A percentile compares a stretch with the other conserved stretches of the same genome.
phyloP scores from a whole-genome alignment of 495 filamentous ascomycete genomes.

The Annulohypoxylon stygium region DNA sequence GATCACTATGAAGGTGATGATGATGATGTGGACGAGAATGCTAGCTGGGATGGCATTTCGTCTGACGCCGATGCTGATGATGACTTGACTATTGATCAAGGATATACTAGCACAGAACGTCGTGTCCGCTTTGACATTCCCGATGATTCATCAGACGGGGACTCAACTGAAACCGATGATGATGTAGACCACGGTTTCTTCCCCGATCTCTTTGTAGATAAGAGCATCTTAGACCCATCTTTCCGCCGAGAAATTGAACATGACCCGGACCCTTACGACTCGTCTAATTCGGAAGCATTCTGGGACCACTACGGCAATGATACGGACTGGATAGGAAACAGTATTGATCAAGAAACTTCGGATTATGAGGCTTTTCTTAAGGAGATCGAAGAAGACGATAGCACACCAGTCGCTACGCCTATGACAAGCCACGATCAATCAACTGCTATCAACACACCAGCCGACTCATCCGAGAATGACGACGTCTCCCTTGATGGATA shows the following conservation, averaged over 20 bases:
- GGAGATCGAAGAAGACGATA: constrained; percentile 47
- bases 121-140: constrained; percentile 67
- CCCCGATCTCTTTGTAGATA: constrained; percentile 78
- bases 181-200: constrained; percentile 67
- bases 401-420: constrained; percentile 55
- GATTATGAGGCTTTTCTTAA: constrained; percentile 53
- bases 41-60: constrained; percentile 70
- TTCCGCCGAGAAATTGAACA: constrained; percentile 78
- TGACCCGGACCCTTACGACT: constrained; percentile 66
- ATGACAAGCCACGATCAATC: constrained; percentile 67
- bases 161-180: constrained; percentile 60
- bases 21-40: constrained; percentile 59
- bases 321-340: constrained; percentile 31
- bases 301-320: constrained; percentile 58
- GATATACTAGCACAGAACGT: constrained; percentile 60
- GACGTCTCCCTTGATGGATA: constrained; percentile 76
- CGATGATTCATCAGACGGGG: constrained; percentile 61
- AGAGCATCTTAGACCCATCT: constrained; percentile 75
- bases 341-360: constrained; percentile 38
- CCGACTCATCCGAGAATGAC: constrained; percentile 64
- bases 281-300: constrained; percentile 59
- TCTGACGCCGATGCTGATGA: constrained; percentile 64
- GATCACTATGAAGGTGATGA: constrained; percentile 55
- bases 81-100: constrained; percentile 58
- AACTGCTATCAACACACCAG: constrained; percentile 55